Conservation (phyloP, 805 yeast genomes). For the Barnettozyma vustinii region DNA sequence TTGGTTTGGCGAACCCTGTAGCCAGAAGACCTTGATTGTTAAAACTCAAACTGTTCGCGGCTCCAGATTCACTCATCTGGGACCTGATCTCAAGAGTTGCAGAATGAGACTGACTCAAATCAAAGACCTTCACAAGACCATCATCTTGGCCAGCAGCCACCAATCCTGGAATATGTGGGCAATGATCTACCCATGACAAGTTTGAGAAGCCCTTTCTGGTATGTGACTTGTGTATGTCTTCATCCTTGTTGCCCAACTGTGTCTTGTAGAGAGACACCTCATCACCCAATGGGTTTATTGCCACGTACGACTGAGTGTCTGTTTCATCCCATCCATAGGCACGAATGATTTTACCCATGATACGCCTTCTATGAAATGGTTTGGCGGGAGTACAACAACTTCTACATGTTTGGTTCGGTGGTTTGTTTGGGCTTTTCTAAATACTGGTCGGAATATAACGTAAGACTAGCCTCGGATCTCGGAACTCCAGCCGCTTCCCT, state of each 20-base stretch:
- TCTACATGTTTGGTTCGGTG: not conserved
- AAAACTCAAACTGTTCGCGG: constrained; percentile 72
- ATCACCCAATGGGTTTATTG: constrained; percentile 67
- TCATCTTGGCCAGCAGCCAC: constrained; percentile 71
- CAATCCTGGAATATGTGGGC: constrained; percentile 48
- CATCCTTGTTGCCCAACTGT: constrained; percentile 30
- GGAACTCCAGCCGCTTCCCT: no score
- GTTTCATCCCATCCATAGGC: constrained; percentile 25
- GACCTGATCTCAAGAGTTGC: constrained; percentile 15
- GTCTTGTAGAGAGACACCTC: constrained; percentile 66
- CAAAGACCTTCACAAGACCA: constrained; percentile 61
- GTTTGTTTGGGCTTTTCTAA: not conserved
- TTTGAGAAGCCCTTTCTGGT: constrained; percentile 61
- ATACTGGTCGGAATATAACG: not conserved
- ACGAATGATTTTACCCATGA: constrained; percentile 24
- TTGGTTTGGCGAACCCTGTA: constrained; percentile 63
- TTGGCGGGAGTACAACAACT: no score
- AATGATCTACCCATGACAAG: constrained; percentile 63
- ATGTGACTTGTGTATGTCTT: constrained; percentile 46
- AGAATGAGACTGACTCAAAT: constrained; percentile 38
- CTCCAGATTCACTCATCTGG: constrained; percentile 44
- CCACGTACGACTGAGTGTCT: constrained; percentile 20
- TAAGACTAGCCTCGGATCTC: not conserved
- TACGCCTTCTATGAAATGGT: not conserved
- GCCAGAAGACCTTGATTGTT: constrained; percentile 62